phyloP scores from a whole-genome alignment of 1,284 basidiomycete genomes.

The Boletellus deceptivus region DNA sequence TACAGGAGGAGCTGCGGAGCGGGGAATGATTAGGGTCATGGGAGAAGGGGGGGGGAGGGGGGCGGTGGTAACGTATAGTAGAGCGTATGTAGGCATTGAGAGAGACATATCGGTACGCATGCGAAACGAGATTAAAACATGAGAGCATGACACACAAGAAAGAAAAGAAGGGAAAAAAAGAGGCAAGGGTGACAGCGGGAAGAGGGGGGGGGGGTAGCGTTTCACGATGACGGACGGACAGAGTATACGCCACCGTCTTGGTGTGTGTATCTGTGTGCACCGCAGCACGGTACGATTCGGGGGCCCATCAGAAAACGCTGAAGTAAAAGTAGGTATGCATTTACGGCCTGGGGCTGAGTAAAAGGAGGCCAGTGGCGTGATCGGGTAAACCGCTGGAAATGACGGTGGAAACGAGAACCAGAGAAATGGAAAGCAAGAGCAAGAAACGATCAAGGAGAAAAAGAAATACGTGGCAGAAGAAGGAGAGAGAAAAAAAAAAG shows the following conservation, averaged over 20 bases:
- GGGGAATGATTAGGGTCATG: conserved; percentile 12
- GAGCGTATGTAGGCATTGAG: conserved; percentile 2
- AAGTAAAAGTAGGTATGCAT: neutral
- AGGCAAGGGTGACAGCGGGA: neutral
- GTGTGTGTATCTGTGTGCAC: too few relatives aligned
- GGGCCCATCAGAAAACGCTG: too few relatives aligned
- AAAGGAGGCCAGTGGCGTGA: neutral
- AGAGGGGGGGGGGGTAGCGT: conserved; percentile 6
- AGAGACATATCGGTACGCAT: neutral
- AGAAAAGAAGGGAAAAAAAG: neutral
- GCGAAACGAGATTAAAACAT: conserved; percentile 11
- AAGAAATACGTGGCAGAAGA: neutral
- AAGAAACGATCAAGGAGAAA: neutral
- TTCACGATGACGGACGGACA: conserved; percentile 18
- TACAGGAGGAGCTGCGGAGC: conserved; percentile 54
- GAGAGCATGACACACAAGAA: conserved; percentile 5
- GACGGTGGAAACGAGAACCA: conserved; percentile 1
- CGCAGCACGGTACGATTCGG: too few relatives aligned
- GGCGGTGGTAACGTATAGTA: conserved; percentile 17
- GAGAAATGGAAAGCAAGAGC: neutral
- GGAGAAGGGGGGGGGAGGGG: too few relatives aligned
- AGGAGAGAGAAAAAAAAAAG: too few relatives aligned
- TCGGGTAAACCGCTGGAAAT: conserved; percentile 1
- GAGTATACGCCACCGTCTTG: conserved; percentile 5
- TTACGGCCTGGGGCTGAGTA: conserved; percentile 8